Percentiles rank a stretch among this genome's conserved stretches.
Evolutionary conservation across 176 grass and related monocot genomes (phyloP).

Genomic region (Raddia distichophylla): DNA sequence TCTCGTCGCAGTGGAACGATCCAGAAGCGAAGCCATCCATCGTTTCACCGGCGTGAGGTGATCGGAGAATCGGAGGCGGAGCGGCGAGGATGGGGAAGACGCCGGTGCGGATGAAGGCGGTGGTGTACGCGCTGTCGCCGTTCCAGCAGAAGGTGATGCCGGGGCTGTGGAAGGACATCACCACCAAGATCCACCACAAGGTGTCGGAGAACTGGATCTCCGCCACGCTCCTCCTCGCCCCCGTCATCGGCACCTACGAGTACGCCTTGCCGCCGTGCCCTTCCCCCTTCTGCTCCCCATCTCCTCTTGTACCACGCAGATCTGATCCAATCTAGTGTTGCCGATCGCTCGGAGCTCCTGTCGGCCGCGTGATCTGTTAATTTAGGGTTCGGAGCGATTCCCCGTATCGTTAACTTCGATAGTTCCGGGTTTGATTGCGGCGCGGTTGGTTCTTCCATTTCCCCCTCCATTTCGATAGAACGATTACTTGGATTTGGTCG

Average conservation of each 20-base stretch:
- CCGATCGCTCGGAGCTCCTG: neutral
- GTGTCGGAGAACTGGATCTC: slow-evolving; percentile 98
- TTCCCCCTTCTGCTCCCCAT: neutral
- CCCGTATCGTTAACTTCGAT: neutral
- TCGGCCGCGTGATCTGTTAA: neutral
- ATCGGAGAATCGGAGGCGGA: slow-evolving; percentile 36
- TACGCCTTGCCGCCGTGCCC: slow-evolving; percentile 13
- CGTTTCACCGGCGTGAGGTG: neutral
- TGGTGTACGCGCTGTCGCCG: slow-evolving; percentile 92
- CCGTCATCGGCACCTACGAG: slow-evolving; percentile 89
- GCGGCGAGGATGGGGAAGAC: slow-evolving; percentile 76
- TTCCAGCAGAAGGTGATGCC: slow-evolving; percentile 99
- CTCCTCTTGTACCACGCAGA: neutral
- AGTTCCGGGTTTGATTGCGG: neutral
- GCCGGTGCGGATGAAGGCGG: slow-evolving; percentile 94
- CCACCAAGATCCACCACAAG: slow-evolving; percentile 98
- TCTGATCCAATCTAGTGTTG: slow-evolving; percentile 26
- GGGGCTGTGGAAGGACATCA: slow-evolving; percentile 96
- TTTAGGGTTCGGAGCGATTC: neutral
- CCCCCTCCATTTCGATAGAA: neutral
- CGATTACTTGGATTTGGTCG: neutral
- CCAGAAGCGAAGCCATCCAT: slow-evolving; percentile 18
- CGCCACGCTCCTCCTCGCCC: slow-evolving; percentile 75
- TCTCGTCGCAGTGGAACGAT: slow-evolving; percentile 22
- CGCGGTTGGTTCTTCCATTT: neutral